Evolutionary conservation across 768 basidiomycete species (phyloP), one percentile per base, ranked within the genome.

Genomic region (Gloeophyllum trabeum): DNA sequence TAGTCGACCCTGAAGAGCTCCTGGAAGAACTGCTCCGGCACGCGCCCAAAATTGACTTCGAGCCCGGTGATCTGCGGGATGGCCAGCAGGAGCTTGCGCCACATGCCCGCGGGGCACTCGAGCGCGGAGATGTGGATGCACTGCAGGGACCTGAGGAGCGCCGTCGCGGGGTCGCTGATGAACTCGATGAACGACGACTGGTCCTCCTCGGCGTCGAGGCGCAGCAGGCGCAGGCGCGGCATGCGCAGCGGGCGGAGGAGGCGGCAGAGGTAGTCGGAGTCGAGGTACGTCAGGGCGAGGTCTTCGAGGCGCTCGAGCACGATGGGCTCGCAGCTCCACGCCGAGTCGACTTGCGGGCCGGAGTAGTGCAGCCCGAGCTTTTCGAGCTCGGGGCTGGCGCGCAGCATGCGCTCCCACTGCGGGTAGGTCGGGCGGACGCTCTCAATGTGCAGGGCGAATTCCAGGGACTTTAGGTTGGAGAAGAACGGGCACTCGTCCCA

Each of bases 361-460:
- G 76, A 77, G 52, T 78, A 79, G 54, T 75, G 72, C 22, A 81
- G 56, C 26, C 63, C 65, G 20, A 78, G 62, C 4, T 61, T 67
- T 39, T 61, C 57, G 40, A 77, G 61, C 21, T 61, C 53, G 5
- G 75, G 71, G 46, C 72, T 73, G 16, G 54, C 53, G 21, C 63
- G 63, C n/a, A 79, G 62, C 61, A 79, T 75, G 28, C 52, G 58
- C 47, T 67, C 67, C 76, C 76, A 81, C 34, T 62, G 63, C 43
- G 58, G 53, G 55, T 71, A 78, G 2, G 71, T 62, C 4, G 75
- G 73, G 19, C 79, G 72, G 26, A 76, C 73, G 43, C 63, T 72
- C 47, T 77, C 71, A 1, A 70, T 62, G 52, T 81, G 77, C 12
- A 81, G 65, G 6, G 76, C 77, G 35, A 79, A 63, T 55, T 81